Percentiles rank a stretch among this genome's conserved stretches.
Conservation (phyloP, 495 filamentous ascomycete genomes). For the Aspergillus olivimuriae region DNA sequence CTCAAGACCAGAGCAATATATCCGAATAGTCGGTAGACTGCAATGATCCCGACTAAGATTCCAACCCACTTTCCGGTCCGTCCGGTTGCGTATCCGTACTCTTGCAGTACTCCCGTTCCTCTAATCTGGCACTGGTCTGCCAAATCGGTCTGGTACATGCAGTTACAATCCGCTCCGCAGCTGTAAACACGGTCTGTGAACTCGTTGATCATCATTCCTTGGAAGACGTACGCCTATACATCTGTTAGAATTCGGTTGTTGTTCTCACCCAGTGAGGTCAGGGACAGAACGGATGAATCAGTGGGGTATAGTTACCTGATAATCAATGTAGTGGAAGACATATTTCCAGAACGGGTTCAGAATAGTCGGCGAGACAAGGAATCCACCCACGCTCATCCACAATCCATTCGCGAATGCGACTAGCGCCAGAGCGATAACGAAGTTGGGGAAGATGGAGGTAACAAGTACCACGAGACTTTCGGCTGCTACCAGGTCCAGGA, state of each 20-base stretch:
- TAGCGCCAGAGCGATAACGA: constrained; percentile 68
- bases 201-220: constrained; percentile 89
- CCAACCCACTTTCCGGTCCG: constrained; percentile 65
- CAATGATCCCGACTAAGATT: constrained; percentile 66
- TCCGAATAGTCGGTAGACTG: constrained; percentile 63
- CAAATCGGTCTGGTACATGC: constrained; percentile 62
- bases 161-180: constrained; percentile 53
- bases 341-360: constrained; percentile 81
- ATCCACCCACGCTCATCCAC: constrained; percentile 80
- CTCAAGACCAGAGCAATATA: constrained; percentile 37
- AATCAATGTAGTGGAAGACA: constrained; percentile 79
- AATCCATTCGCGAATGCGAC: constrained; percentile 78
- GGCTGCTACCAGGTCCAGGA: constrained; percentile 74
- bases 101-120: constrained; percentile 58
- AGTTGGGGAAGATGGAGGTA: constrained; percentile 64
- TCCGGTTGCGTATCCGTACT: constrained; percentile 60
- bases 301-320: constrained; percentile 53
- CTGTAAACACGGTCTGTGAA: constrained; percentile 55
- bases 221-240: constrained; percentile 70
- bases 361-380: constrained; percentile 62
- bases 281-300: too few relatives aligned
- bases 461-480: constrained; percentile 75
- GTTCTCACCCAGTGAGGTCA: too few relatives aligned
- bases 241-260: too few relatives aligned
- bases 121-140: constrained; percentile 59